A percentile compares a stretch with the other conserved stretches of the same genome.
Conservation (phyloP, 129 eudicot species). For the Flaveria sonorensis region DNA sequence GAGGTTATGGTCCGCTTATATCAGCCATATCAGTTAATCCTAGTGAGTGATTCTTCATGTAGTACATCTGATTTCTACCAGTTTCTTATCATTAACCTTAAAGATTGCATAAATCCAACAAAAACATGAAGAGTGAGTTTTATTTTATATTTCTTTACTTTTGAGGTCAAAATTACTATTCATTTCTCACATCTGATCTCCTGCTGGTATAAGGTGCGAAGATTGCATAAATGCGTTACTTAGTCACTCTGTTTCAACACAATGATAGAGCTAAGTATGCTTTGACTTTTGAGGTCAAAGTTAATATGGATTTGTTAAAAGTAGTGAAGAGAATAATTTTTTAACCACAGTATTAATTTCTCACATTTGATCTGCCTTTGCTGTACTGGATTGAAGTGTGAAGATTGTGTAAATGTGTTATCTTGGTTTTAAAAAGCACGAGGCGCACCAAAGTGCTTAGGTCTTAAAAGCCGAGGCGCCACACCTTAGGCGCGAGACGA, state of each 20-base stretch:
- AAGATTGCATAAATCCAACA: slow-evolving; percentile 9
- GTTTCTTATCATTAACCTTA: slow-evolving; percentile 1
- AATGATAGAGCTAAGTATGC: not conserved
- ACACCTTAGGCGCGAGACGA: too few species aligned
- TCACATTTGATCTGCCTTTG: not conserved
- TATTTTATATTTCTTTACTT: not conserved
- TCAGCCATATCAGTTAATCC: slow-evolving; percentile 84
- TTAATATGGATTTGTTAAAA: not conserved
- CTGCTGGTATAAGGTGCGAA: not conserved
- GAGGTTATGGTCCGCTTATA: slow-evolving; percentile 77
- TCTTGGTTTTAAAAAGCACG: too few species aligned
- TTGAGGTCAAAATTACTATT: not conserved
- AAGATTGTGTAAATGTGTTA: not conserved
- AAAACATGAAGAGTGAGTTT: slow-evolving; percentile 11
- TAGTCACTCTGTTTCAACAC: not conserved
- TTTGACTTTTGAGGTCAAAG: slow-evolving; percentile 30
- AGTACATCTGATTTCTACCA: not conserved
- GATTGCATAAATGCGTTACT: not conserved
- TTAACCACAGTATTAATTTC: not conserved
- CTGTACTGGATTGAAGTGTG: not conserved
- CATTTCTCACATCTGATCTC: not conserved
- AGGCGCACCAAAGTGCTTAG: too few species aligned
- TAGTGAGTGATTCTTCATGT: slow-evolving; percentile 45
- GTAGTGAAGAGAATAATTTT: not conserved
- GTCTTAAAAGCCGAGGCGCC: too few species aligned